Percentiles rank a stretch among this genome's conserved stretches.
These are phyloP conservation scores for Wickerhamomyces chaumierensis DNA, from an alignment of 805 yeast genomes.

Conservation along the genomic window DNA sequence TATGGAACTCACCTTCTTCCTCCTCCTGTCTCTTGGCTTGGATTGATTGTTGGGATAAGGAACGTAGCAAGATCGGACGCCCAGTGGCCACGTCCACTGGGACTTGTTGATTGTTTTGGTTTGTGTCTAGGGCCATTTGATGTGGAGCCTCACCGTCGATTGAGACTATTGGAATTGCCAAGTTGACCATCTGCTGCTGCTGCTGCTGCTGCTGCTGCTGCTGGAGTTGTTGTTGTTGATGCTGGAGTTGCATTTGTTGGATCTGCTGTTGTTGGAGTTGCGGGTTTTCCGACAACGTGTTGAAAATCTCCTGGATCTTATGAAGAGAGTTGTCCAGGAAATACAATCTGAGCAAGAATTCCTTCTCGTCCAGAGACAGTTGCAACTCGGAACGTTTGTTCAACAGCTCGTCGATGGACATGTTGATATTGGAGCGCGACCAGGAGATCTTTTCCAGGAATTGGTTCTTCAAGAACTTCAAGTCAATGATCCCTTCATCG, in stretches of 20 bases:
- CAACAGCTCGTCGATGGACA: slow-evolving; percentile 44
- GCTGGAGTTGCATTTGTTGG: slow-evolving; percentile 3
- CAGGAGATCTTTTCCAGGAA: slow-evolving; percentile 30
- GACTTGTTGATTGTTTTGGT: slow-evolving; percentile 35
- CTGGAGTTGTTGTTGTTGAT: slow-evolving; percentile 1
- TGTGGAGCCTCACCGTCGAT: slow-evolving; percentile 34
- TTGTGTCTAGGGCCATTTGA: slow-evolving; percentile 58
- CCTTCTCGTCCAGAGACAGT: slow-evolving; percentile 57
- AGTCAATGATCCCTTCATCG: slow-evolving; percentile 18
- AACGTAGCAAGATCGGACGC: slow-evolving; percentile 54
- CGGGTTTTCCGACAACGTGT: slow-evolving; percentile 10
- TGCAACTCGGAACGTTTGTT: slow-evolving; percentile 37
- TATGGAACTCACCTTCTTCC: slow-evolving; percentile 88
- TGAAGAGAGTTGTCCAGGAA: slow-evolving; percentile 61
- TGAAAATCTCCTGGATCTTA: slow-evolving; percentile 32
- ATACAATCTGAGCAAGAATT: slow-evolving; percentile 55
- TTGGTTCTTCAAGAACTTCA: slow-evolving; percentile 26
- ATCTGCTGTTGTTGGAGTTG: slow-evolving; percentile 3
- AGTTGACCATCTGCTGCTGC: slow-evolving; percentile 13
- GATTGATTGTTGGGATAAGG: slow-evolving; percentile 49
- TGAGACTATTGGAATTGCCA: background rate
- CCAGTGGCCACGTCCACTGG: slow-evolving; percentile 65
- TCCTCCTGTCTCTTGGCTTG: slow-evolving; percentile 72
- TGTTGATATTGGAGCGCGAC: slow-evolving; percentile 30
- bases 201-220: background rate